Conservation (phyloP, 208 protist species). For the Tritrichomonas foetus region DNA sequence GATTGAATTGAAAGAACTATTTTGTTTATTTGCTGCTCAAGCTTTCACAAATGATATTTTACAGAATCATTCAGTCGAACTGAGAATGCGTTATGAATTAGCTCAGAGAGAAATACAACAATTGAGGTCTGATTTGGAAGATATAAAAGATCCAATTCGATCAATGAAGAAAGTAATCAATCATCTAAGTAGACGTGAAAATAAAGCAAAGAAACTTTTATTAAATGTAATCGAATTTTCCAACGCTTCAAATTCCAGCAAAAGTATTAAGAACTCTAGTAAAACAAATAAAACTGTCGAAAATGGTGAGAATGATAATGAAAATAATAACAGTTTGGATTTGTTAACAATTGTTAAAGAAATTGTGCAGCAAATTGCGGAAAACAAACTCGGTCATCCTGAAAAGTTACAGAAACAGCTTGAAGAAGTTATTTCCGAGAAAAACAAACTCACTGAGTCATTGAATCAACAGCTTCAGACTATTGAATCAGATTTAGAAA, state of each 20-base stretch:
- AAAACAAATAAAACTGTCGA: too few relatives aligned
- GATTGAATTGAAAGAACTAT: background rate
- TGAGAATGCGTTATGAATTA: background rate
- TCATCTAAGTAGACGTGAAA: background rate
- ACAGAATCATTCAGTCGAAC: slow-evolving; percentile 1
- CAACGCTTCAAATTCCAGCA: too few relatives aligned
- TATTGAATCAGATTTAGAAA: background rate
- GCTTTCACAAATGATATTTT: background rate
- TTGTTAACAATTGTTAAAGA: background rate
- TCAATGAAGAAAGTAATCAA: background rate
- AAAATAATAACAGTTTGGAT: too few relatives aligned
- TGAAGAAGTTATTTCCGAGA: background rate
- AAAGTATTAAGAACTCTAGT: too few relatives aligned
- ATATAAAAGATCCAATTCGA: background rate
- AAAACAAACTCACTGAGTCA: background rate
- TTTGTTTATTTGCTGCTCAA: background rate
- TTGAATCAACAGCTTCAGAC: background rate
- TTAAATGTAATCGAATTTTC: background rate
- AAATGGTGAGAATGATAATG: too few relatives aligned
- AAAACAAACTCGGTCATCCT: background rate
- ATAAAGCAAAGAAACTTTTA: background rate
- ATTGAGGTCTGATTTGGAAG: background rate
- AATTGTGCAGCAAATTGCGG: background rate
- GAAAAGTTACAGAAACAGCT: background rate
- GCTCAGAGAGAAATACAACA: background rate